Base-by-base conservation (phyloP, 208 protist genomes). In the Trypanosomatidae sp. region DNA sequence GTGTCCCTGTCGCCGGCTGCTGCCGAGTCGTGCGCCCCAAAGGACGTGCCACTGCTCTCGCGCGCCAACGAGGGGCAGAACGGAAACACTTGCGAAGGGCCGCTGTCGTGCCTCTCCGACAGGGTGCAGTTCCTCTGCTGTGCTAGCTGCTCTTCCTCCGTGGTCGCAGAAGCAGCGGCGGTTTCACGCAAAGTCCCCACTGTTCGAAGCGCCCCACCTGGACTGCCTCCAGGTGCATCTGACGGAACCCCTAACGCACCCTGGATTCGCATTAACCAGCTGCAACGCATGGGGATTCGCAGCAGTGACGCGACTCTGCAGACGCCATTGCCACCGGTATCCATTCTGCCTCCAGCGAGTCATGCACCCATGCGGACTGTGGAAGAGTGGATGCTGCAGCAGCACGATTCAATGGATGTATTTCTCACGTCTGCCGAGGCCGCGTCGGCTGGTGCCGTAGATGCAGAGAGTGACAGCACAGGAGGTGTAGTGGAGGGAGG, bases 321-420 rank as follows among this genome's bases (percentile, higher is more conserved):
- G 36, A 22, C 19, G 28, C 52, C 49, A 13, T 36, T 44, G 12
- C 19, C 41, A 4, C 17, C 33, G 65, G n/a, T 62, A n/a, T 10
- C 30, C 1, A 5, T 36, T 2, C 12, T 13, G 8, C 28, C 41
- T 17, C 4, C 25, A 15, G 17, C 41, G 44, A 49, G 30, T 13
- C 0, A 25, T 68, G 13, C n/a, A 43, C 3, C 12, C 10, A 55
- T 53, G 28, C 30, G 1, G 22, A 62, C 65, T 0, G 70, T 49
- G 7, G 70, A 80, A 13, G 64, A 65, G 8, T 80, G 76, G 76
- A 80, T 80, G 70, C 70, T 62, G 53, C 69, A 60, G 28, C 76
- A 76, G 58, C 47, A 62, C 0, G 70, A 52, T 17, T 52, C 70
- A 2, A 17, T 39, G 3, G 58, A 72, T 30, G 3, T 36, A 12